Base-by-base conservation (phyloP, 1,284 basidiomycete species). In the Athelia psychrophila region DNA sequence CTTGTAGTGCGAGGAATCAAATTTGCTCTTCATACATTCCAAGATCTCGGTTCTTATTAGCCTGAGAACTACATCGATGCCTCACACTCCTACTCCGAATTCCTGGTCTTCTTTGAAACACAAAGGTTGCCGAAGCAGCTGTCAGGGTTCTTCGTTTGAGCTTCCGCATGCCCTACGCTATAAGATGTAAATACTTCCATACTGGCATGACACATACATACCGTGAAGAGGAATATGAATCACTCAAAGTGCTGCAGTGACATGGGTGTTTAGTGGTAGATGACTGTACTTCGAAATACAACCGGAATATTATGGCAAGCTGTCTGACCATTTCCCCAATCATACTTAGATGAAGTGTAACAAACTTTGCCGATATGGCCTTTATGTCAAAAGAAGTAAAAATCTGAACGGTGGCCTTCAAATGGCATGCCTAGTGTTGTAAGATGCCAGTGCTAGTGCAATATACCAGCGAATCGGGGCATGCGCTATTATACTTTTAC, bases 31-130 rank as follows among this genome's bases (percentile, higher is more conserved):
- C 57, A 52, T 2, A 56, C 51, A 33, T 72, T 57, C 53, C 45
- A 61, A 20, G 69, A 72, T 51, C 64, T 74, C 2, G 61, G 0
- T 69, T 71, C 44, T 53, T 72, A 2, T 58, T 71, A 1, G 58
- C 60, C 9, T 53, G 53, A 47, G 33, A 57, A 59, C 19, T 27
- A 25, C 20, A 49, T 49, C 45, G 30, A 30, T 19, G 54, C 46
- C 0, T 55, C 51, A 9, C 18, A 32, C 4, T 23, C 32, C 4
- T 13, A 5, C 6, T 56, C 57, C 3, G 44, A 23, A 1, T 70
- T 68, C 50, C 50, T 71, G 1, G 47, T 71, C 1, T 67, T 70
- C 56, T 68, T 68, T 35, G 61, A 70, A 56, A 59, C 35, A 63
- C 50, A 4, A 58, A 60, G 12, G 65, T 69, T n/a, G 54, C 65